Evolutionary conservation across 2,329 filamentous ascomycete species (phyloP), one percentile per base, ranked within the genome.

Genomic region (Colletotrichum gigasporum): DNA sequence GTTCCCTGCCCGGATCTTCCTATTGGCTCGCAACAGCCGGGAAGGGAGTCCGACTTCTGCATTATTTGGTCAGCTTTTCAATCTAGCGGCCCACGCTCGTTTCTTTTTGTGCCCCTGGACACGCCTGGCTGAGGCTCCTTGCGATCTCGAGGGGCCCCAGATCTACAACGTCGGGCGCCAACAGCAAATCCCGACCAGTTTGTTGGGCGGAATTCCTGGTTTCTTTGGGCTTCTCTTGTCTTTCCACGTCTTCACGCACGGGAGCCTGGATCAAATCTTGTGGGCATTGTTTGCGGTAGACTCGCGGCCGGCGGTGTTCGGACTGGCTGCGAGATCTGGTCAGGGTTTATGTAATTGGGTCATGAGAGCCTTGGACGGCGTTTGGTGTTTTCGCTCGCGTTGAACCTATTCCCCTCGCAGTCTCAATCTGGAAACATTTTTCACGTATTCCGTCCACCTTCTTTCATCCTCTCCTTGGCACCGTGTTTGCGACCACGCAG

Each of bases 81-180:
- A 35, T 26, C 57, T 60, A 61, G 61, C 48, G 41, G 44, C 28
- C 48, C 48, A 50, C 42, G 34, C 61, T 55, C 24, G 18, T 64
- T 64, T 48, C 61, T 61, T 64, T 48, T 61, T 54, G 22, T 10
- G 16, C 48, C 35, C 61, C 44, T 55, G 48, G 37, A 39, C 47
- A 30, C 34, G 22, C 24, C 16, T 20, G 41, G 61, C 47, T 61
- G 56, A 54, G 35, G 47, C 54, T 60, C 18, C 54, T 41, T 28
- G n/a, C 47, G 41, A 47, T 53, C 41, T 39, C 26, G 32, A 52
- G 30, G 32, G 32, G 30, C 61, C 54, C 47, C 32, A 22, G 54
- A 63, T 63, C 55, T 63, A 41, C 41, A 63, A 60, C 47, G 32
- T 60, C 39, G 54, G 55, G 61, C 47, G 47, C 47, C 26, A 14